Percentiles rank a stretch among this genome's conserved stretches.
These are phyloP conservation scores for Lotmaria passim DNA, from an alignment of 208 protist genomes.

Conservation along the genomic window DNA sequence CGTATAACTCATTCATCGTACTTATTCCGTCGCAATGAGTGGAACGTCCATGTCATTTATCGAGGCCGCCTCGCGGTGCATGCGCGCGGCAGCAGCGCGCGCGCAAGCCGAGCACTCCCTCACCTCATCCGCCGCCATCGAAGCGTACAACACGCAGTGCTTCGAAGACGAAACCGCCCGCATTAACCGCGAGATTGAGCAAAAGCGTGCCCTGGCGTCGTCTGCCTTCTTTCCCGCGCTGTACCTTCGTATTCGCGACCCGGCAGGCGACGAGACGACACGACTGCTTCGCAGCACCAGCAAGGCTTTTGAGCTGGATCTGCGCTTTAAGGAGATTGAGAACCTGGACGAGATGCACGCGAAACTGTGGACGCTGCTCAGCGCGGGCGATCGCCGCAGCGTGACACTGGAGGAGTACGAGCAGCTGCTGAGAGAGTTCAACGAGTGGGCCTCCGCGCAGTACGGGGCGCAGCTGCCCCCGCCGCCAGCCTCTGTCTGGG, in stretches of 20 bases:
- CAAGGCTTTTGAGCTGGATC: slow-evolving; percentile 82
- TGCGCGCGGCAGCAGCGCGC: slow-evolving; percentile 8
- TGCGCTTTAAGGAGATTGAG: slow-evolving; percentile 83
- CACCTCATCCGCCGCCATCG: slow-evolving; percentile 29
- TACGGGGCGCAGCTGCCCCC: slow-evolving; percentile 25
- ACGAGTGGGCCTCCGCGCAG: slow-evolving; percentile 32
- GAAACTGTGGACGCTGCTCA: slow-evolving; percentile 76
- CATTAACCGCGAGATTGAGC: slow-evolving; percentile 51
- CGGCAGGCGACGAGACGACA: slow-evolving; percentile 54
- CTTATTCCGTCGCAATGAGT: too few relatives aligned
- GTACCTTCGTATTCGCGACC: slow-evolving; percentile 61
- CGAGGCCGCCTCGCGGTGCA: slow-evolving; percentile 14
- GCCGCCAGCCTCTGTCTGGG: slow-evolving; percentile 18
- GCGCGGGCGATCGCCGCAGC: slow-evolving; percentile 38
- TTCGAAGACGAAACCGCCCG: slow-evolving; percentile 42
- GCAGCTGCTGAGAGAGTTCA: slow-evolving; percentile 58
- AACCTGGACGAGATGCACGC: slow-evolving; percentile 76
- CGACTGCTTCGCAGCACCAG: slow-evolving; percentile 55
- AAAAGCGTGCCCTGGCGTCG: slow-evolving; percentile 23
- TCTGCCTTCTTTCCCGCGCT: slow-evolving; percentile 59
- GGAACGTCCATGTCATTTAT: neutral
- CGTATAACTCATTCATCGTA: too few relatives aligned
- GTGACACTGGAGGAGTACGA: slow-evolving; percentile 69
- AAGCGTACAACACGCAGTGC: slow-evolving; percentile 15
- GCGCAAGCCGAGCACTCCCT: slow-evolving; percentile 10